Evolutionary conservation across 805 yeast species (phyloP), one percentile per base, ranked within the genome.

Genomic region (Hanseniaspora jakobsenii): DNA sequence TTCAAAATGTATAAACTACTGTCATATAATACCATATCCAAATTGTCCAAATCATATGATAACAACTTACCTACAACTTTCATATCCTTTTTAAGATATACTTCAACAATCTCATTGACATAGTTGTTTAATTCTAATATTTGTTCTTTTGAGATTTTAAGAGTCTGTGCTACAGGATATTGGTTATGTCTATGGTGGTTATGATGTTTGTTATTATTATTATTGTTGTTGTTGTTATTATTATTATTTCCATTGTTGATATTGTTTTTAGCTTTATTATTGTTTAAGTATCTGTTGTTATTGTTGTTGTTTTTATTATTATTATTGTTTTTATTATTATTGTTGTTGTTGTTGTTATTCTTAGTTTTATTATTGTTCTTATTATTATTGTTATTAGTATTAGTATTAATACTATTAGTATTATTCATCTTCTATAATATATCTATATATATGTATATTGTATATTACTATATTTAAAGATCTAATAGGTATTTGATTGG

Each of bases 51-150:
- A 57, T 81, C 93, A 56, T 70, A 80, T 6, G 97, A 96, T 53
- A 82, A 84, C 53, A 89, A 71, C 1, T 66, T 65, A 28, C 98
- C 98, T 14, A 69, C 67, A n/a, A 81, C 76, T 53, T 78, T 77
- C 56, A 96, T 75, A 6, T 95, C 95, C 10, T 94, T 94, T 52
- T 78, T 72, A 57, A 91, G 76, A 54, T 81, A 78, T 44, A 87
- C 89, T 53, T 78, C 71, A 32, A 89, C 75, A 52, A 69, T 61
- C 52, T 79, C 69, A 58, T 84, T 93, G 54, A 75, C 74, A 59
- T 81, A 83, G 56, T 76, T 80, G 50, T 78, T 73, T 48, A 91
- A 67, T 59, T 87, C 86, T 46, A 85, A 67, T 48, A 87, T 83
- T 18, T 95, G 93, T 50, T 87, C 95, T 62, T 82, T 29, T 96